Evolutionary conservation across 2,329 filamentous ascomycete genomes (phyloP).

Genomic region (Pestalotiopsis sp.): DNA sequence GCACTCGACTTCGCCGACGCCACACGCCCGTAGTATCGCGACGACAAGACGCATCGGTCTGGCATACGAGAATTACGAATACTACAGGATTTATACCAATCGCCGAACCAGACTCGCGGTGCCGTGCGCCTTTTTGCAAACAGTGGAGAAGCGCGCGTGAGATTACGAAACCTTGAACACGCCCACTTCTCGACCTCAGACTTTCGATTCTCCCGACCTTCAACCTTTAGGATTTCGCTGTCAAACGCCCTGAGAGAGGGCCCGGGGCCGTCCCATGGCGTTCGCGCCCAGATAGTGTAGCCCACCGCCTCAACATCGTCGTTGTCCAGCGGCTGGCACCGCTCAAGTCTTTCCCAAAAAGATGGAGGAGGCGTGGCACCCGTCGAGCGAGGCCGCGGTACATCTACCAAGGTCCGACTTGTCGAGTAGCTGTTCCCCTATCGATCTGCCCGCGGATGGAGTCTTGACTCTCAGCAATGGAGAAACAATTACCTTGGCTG

Average conservation of each 20-base stretch:
- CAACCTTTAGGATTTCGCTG: neutral
- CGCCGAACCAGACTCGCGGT: neutral
- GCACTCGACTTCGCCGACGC: neutral
- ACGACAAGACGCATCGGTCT: neutral
- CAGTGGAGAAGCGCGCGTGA: neutral
- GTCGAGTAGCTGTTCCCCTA: slow-evolving; percentile 39
- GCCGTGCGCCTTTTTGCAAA: neutral
- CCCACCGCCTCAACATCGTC: slow-evolving; percentile 23
- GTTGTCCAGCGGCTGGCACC: slow-evolving; percentile 29
- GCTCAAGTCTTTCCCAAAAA: slow-evolving; percentile 19
- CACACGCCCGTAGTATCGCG: neutral
- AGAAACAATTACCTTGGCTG: slow-evolving; percentile 60
- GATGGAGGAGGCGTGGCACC: slow-evolving; percentile 26
- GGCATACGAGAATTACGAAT: neutral
- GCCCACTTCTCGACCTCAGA: neutral
- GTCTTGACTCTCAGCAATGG: slow-evolving; percentile 53
- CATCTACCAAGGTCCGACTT: slow-evolving; percentile 22
- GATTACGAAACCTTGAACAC: neutral
- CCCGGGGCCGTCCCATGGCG: slow-evolving; percentile 33
- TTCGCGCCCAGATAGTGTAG: slow-evolving; percentile 29
- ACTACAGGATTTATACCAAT: neutral
- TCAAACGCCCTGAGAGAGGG: slow-evolving; percentile 20
- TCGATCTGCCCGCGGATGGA: slow-evolving; percentile 46
- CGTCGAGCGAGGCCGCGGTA: slow-evolving; percentile 28
- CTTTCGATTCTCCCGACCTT: neutral